Base-by-base conservation (phyloP, 1,284 basidiomycete species). In the Leccinum fallax region DNA sequence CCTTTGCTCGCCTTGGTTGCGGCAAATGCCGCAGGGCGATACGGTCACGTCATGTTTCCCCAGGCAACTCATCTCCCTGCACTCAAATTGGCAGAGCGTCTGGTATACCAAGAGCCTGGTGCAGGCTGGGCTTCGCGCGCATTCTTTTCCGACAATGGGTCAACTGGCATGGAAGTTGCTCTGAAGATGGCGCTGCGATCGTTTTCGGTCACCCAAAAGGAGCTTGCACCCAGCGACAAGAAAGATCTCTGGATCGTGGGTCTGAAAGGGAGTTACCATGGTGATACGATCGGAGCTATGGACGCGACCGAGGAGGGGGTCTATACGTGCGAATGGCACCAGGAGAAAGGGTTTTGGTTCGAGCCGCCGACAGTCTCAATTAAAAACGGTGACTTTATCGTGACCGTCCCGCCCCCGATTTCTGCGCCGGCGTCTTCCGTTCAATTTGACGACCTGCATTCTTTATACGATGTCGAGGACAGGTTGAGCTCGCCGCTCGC, bases 201-300 rank as follows among this genome's bases (percentile, higher is more conserved):
- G 3, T 90, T 83, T 66, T 81, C 87, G 4, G 73, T 80, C 40
- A 77, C 85, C 30, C 69, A 76, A 34, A 68, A 71, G 15, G 66
- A 69, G 0, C 65, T 83, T 9, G 68, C 71, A 21, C 66, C 72
- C 7, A 46, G 59, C 13, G 79, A 80, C n/a, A 80, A 80, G 66
- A 86, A 85, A 64, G 79, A 85, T 38, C 79, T 97, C 15, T 93
- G 93, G 16, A 85, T 99, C 0, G 76, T 99, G 2, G 97, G 97
- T 0, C 73, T 98, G 49, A 91, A 89, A 66, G 97, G 97, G 2
- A 95, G 94, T 70, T 99, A 99, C 78, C 97, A 99, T 71, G 97
- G 97, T 6, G 97, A 99, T 76, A 98, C 97, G 19, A 97, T 98
- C 67, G 97, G 97, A 1, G 90, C 91, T 0, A 98, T 99, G 97